phyloP scores from a whole-genome alignment of 805 yeast species.

The Wickerhamiella sergipiensis region DNA sequence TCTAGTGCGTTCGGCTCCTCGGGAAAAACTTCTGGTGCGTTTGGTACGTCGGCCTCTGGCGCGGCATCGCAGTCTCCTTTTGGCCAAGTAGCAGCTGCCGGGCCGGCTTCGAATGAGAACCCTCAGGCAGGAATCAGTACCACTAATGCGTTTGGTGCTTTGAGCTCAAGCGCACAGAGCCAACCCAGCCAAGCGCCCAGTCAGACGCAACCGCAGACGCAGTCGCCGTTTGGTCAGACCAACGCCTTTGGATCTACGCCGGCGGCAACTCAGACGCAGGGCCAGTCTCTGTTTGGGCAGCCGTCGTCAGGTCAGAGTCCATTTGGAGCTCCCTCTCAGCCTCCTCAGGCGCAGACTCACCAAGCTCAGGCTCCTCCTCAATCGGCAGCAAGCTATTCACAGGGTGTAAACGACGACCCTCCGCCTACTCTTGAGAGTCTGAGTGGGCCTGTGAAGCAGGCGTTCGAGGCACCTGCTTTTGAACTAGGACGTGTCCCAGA shows the following conservation, averaged over 20 bases:
- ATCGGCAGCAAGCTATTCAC: constrained; percentile 19
- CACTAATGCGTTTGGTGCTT: background rate
- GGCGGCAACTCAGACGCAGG: background rate
- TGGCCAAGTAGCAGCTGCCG: background rate
- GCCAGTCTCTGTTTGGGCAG: constrained; percentile 1
- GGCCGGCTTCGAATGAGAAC: background rate
- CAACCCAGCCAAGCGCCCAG: background rate
- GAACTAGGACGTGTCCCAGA: constrained; percentile 23
- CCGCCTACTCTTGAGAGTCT: constrained; percentile 27
- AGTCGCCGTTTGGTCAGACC: constrained; percentile 7
- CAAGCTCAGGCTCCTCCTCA: background rate
- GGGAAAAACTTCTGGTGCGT: background rate
- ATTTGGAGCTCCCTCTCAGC: background rate
- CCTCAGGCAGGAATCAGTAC: background rate
- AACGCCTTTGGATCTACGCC: constrained; percentile 17
- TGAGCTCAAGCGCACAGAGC: background rate
- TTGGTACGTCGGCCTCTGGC: too few species aligned
- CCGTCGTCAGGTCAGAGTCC: background rate
- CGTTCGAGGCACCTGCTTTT: constrained; percentile 29
- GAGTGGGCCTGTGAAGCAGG: constrained; percentile 30
- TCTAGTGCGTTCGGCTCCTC: background rate
- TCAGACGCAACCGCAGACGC: background rate
- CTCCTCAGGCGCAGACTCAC: background rate
- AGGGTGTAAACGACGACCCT: constrained; percentile 25
- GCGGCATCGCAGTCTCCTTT: constrained; percentile 5